Conservation (phyloP, 805 yeast species). For the Brettanomyces nanus region DNA sequence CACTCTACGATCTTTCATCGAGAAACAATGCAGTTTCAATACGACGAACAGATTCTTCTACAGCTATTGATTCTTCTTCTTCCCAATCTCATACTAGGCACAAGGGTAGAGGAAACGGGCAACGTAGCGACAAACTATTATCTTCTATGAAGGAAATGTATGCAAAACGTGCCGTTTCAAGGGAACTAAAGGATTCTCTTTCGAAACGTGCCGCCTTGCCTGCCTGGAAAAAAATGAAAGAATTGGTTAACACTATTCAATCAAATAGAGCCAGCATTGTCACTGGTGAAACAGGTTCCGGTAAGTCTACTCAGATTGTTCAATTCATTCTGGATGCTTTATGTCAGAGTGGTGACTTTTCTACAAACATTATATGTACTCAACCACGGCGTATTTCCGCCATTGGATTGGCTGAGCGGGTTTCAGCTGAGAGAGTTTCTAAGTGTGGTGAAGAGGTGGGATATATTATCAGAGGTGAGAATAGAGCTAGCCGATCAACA, state of each 20-base stretch:
- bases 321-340: slow-evolving; percentile 78
- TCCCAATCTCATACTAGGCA: slow-evolving; percentile 3
- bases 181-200: slow-evolving; percentile 26
- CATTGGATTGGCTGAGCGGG: slow-evolving; percentile 88
- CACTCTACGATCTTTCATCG: slow-evolving; percentile 33
- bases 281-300: slow-evolving; percentile 98
- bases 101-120: no score
- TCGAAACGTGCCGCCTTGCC: slow-evolving; percentile 54
- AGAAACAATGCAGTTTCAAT: neutral
- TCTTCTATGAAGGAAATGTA: slow-evolving; percentile 29
- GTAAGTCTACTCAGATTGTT: slow-evolving; percentile 91
- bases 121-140: slow-evolving; percentile 12
- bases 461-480: slow-evolving; percentile 84
- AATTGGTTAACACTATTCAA: slow-evolving; percentile 48
- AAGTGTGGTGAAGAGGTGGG: slow-evolving; percentile 74
- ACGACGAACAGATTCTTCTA: neutral
- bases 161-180: slow-evolving; percentile 9
- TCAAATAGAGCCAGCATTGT: slow-evolving; percentile 60
- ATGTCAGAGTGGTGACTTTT: slow-evolving; percentile 38
- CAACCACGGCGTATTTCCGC: slow-evolving; percentile 97
- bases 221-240: slow-evolving; percentile 66
- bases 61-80: neutral
- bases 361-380: slow-evolving; percentile 68
- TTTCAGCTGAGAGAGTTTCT: slow-evolving; percentile 70
- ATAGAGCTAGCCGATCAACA: slow-evolving; percentile 52